phyloP scores from a whole-genome alignment of 768 basidiomycete genomes.

The Leccinellum luteum region DNA sequence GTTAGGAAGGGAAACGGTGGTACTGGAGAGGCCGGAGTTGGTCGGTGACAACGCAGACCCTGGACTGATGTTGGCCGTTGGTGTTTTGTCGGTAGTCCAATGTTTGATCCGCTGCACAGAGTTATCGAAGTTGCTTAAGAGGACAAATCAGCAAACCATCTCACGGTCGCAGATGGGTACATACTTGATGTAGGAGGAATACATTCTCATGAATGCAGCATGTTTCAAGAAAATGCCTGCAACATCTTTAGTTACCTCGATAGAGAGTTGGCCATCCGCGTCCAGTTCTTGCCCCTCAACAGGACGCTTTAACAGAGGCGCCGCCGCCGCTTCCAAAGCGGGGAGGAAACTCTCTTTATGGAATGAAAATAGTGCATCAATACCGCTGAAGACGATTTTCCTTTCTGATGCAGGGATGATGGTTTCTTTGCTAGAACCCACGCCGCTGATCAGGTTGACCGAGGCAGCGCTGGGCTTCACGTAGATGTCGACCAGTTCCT shows the following conservation, averaged over 20 bases:
- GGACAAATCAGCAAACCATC: slow-evolving; percentile 11
- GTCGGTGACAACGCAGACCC: slow-evolving; percentile 44
- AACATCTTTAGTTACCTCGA: slow-evolving; percentile 73
- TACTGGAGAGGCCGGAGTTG: slow-evolving; percentile 55
- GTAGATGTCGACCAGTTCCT: slow-evolving; percentile 93
- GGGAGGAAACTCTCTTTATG: slow-evolving; percentile 93
- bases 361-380: slow-evolving; percentile 89
- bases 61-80: slow-evolving; percentile 39
- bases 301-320: slow-evolving; percentile 55
- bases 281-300: slow-evolving; percentile 52
- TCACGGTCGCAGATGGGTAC: slow-evolving; percentile 26
- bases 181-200: slow-evolving; percentile 96
- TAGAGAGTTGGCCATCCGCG: slow-evolving; percentile 68
- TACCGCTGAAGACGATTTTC: slow-evolving; percentile 86
- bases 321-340: slow-evolving; percentile 76
- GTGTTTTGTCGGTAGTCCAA: slow-evolving; percentile 68
- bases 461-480: slow-evolving; percentile 78
- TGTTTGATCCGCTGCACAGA: slow-evolving; percentile 83
- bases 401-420: slow-evolving; percentile 83
- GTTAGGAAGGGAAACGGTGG: slow-evolving; percentile 47
- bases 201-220: slow-evolving; percentile 98
- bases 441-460: slow-evolving; percentile 67
- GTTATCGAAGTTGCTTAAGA: slow-evolving; percentile 85
- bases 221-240: slow-evolving; percentile 90
- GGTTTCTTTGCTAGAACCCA: slow-evolving; percentile 75